Conservation (phyloP, 2,329 filamentous ascomycete species). For the Epicoccum sorghinum region DNA sequence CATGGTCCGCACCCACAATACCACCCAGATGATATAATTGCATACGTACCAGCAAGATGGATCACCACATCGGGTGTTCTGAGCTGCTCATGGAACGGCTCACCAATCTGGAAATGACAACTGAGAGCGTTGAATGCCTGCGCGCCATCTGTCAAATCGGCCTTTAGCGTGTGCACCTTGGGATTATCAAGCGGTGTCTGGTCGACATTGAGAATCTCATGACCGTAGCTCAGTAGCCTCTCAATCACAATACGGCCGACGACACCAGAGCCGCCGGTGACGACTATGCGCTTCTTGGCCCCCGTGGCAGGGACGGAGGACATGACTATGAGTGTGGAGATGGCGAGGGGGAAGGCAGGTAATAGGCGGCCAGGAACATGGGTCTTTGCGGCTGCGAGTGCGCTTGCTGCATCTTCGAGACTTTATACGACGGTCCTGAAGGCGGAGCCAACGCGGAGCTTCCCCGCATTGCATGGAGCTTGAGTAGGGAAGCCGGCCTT, state of each 20-base stretch:
- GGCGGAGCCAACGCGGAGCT: constrained; percentile 27
- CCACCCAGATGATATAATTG: neutral
- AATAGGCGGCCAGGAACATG: neutral
- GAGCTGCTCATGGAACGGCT: constrained; percentile 44
- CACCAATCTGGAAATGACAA: constrained; percentile 60
- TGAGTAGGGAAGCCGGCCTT: constrained; percentile 9
- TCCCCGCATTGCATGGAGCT: constrained; percentile 24
- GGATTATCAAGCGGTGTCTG: constrained; percentile 53
- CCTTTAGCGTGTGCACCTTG: constrained; percentile 59
- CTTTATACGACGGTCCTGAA: constrained; percentile 8
- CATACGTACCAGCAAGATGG: constrained; percentile 59
- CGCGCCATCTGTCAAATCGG: constrained; percentile 61
- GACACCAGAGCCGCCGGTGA: constrained; percentile 63
- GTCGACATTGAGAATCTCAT: constrained; percentile 63
- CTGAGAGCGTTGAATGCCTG: constrained; percentile 63
- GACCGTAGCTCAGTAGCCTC: constrained; percentile 57
- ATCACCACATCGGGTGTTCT: constrained; percentile 63
- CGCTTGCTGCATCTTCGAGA: constrained; percentile 4
- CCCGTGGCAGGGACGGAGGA: neutral
- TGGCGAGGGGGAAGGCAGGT: neutral
- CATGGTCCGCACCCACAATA: neutral
- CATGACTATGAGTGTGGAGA: neutral
- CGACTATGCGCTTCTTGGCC: constrained; percentile 51
- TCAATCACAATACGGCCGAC: constrained; percentile 54
- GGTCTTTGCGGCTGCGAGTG: neutral